These are phyloP conservation scores for Sporothrix humicola DNA, from an alignment of 2,329 filamentous ascomycete species.

Conservation along the genomic window DNA sequence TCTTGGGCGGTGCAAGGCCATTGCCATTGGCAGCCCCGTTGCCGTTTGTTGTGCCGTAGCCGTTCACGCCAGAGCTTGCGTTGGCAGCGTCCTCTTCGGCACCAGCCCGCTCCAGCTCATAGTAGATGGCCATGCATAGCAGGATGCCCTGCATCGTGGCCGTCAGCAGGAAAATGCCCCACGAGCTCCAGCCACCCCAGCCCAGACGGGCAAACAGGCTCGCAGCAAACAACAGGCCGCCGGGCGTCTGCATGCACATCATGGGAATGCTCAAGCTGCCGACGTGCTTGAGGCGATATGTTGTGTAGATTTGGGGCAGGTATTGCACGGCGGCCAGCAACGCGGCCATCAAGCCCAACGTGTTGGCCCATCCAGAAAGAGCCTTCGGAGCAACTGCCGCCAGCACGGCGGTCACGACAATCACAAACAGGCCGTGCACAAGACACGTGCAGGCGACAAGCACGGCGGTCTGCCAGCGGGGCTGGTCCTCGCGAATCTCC, in stretches of 20 bases:
- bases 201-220: slow-evolving; percentile 84
- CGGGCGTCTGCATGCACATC: slow-evolving; percentile 98
- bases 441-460: slow-evolving; percentile 74
- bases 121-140: slow-evolving; percentile 79
- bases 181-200: slow-evolving; percentile 87
- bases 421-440: slow-evolving; percentile 73
- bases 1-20: slow-evolving; percentile 41
- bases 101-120: slow-evolving; percentile 59
- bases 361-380: slow-evolving; percentile 80
- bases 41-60: slow-evolving; percentile 41
- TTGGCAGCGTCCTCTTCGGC: slow-evolving; percentile 10
- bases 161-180: slow-evolving; percentile 88
- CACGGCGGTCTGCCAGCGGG: slow-evolving; percentile 79
- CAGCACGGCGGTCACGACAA: slow-evolving; percentile 72
- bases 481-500: slow-evolving; percentile 55
- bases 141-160: slow-evolving; percentile 83
- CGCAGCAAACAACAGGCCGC: slow-evolving; percentile 85
- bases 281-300: slow-evolving; percentile 81
- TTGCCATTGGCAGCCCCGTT: slow-evolving; percentile 33
- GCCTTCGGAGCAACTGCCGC: slow-evolving; percentile 65
- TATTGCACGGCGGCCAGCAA: slow-evolving; percentile 87
- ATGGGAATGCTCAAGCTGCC: slow-evolving; percentile 93
- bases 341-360: slow-evolving; percentile 79
- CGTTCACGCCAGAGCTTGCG: slow-evolving; percentile 1
- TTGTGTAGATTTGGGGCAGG: slow-evolving; percentile 92